Conservation (phyloP, 208 protist genomes). For the Leishmania aethiopica region DNA sequence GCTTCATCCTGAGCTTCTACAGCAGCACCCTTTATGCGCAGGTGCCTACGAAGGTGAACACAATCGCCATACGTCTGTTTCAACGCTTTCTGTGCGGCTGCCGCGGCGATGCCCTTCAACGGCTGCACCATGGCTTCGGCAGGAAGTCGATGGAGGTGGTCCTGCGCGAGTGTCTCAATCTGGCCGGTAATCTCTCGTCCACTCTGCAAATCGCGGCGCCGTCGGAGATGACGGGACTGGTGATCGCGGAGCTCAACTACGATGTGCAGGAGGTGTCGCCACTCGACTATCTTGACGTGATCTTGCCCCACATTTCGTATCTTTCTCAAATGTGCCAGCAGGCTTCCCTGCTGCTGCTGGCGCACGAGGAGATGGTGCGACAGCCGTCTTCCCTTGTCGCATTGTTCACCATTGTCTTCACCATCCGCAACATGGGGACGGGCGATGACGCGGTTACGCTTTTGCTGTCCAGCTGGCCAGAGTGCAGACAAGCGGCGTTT, state of each 20-base stretch:
- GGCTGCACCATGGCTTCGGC: constrained; percentile 17
- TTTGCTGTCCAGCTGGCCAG: constrained; percentile 20
- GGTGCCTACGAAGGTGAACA: constrained; percentile 15
- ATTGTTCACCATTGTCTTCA: constrained; percentile 30
- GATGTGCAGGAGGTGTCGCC: constrained; percentile 42
- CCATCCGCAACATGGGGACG: constrained; percentile 25
- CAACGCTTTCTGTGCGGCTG: constrained; percentile 31
- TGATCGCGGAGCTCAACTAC: constrained; percentile 27
- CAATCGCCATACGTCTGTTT: constrained; percentile 28
- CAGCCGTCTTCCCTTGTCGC: constrained; percentile 25
- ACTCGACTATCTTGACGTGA: constrained; percentile 29
- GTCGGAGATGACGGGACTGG: constrained; percentile 22
- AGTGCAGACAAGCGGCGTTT: constrained; percentile 6
- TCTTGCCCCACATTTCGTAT: constrained; percentile 27
- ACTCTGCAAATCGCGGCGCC: constrained; percentile 22
- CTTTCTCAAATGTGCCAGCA: constrained; percentile 41
- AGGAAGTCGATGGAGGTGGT: constrained; percentile 23
- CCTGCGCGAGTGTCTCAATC: constrained; percentile 31
- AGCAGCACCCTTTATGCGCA: constrained; percentile 25
- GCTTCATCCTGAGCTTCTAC: constrained; percentile 33
- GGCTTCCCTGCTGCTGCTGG: constrained; percentile 30
- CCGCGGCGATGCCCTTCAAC: constrained; percentile 1
- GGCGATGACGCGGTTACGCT: constrained; percentile 1
- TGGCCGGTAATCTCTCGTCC: constrained; percentile 28
- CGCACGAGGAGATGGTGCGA: constrained; percentile 30